Percentiles rank a stretch among this genome's conserved stretches.
Evolutionary conservation across 148 eudicot species (phyloP).

Genomic region (Fallopia convolvulus): DNA sequence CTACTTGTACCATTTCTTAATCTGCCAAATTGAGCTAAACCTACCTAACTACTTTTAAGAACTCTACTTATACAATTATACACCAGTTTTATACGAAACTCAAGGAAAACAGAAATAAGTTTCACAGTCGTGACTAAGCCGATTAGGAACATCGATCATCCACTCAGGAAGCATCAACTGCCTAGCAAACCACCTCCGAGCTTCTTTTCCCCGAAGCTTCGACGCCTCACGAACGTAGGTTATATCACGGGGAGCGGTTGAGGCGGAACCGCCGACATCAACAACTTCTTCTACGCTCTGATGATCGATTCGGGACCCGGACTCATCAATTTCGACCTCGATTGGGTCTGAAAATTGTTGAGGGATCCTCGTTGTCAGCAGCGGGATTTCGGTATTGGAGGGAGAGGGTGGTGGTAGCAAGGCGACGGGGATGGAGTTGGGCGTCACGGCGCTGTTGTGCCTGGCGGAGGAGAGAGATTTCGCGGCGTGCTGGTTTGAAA

Average conservation of each 20-base stretch:
- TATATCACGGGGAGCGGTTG: slow-evolving; percentile 17
- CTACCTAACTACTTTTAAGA: neutral
- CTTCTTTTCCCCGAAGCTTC: slow-evolving; percentile 54
- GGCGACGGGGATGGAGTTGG: slow-evolving; percentile 70
- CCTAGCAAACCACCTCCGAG: too few species aligned
- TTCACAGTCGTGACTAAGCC: slow-evolving; percentile 57
- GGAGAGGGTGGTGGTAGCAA: slow-evolving; percentile 61
- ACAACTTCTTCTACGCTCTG: slow-evolving; percentile 7
- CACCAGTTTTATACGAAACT: neutral
- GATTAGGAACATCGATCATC: slow-evolving; percentile 86
- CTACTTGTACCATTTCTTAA: neutral
- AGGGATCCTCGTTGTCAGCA: slow-evolving; percentile 10
- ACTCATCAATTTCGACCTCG: slow-evolving; percentile 14
- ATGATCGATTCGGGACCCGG: neutral
- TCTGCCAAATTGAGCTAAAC: neutral
- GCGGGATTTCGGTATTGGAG: slow-evolving; percentile 23
- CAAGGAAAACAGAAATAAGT: neutral
- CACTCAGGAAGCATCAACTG: slow-evolving; percentile 99
- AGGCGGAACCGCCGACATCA: neutral
- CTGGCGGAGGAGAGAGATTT: slow-evolving; percentile 77
- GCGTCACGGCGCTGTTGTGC: slow-evolving; percentile 70
- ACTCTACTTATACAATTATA: slow-evolving; percentile 2
- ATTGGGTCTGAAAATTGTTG: slow-evolving; percentile 7
- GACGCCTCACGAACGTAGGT: slow-evolving; percentile 63
- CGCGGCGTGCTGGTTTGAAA: slow-evolving; percentile 93